Base-by-base conservation (phyloP, 345 rosid species). In the Bretschneidera sinensis region DNA sequence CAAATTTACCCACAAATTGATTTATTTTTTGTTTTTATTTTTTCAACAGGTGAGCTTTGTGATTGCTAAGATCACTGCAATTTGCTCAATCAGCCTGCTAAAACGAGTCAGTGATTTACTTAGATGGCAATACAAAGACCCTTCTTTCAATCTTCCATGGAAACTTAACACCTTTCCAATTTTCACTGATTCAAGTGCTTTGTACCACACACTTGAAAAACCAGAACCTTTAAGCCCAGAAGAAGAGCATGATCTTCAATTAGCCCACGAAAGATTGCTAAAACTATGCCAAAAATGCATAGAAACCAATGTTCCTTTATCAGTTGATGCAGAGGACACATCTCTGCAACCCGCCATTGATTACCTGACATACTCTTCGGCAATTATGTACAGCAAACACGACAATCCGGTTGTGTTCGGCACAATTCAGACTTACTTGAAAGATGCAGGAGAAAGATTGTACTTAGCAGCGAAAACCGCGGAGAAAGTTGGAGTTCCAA, bases 341-440 rank as follows among this genome's bases (percentile, higher is more conserved):
- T 23, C 72, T 7, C 76, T 89, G 31, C 98, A 92, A 48, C 98
- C 98, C 0, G 86, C 92, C 3, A 89, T 92, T 35, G 98, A 92
- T 60, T 89, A 84, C 86, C 64, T 92, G 60, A 81, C 97, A 0
- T 85, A 85, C 43, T 73, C 83, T 0, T 68, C 94, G 0, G 88
- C 94, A 0, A 64, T 84, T 57, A 10, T 51, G 64, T 67, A 68
- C 81, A 89, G 83, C 71, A 39, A 39, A 11, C 33, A 54, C 0
- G 78, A 67, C 53, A 70, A 60, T 24, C 86, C 90, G 0, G 53
- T 85, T 4, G 87, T 92, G 6, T 92, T 84, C 23, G 78, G 79
- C 9, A 92, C 98, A 1, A 80, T 87, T 18, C 98, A 92, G 59
- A 79, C 96, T 0, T 92, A 92, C 73, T 63, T 89, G 70, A 92